Evolutionary conservation across 1,284 basidiomycete genomes (phyloP).

Genomic region (Sanghuangporus sanghuang): DNA sequence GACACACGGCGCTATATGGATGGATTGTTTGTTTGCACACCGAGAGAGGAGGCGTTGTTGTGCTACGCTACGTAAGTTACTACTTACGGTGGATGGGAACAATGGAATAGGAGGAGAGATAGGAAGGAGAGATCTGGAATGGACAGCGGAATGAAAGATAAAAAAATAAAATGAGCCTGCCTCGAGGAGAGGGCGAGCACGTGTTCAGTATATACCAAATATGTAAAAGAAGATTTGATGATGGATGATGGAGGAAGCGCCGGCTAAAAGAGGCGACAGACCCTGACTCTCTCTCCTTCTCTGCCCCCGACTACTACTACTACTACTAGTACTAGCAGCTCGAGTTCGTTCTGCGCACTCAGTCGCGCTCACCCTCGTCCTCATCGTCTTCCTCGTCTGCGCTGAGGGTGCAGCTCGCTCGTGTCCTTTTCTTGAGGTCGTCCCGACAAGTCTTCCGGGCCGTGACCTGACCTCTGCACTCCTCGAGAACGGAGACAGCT

Average conservation of each 20-base stretch:
- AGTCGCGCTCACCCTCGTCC: not conserved
- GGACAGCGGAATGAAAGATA: not conserved
- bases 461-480: too few relatives aligned
- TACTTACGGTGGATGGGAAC: not conserved
- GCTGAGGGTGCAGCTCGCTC: not conserved
- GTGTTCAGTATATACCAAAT: not conserved
- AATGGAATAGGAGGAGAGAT: not conserved
- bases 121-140: not conserved
- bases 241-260: not conserved
- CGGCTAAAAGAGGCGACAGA: not conserved
- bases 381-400: not conserved
- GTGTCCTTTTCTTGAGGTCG: not conserved
- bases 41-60: not conserved
- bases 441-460: not conserved
- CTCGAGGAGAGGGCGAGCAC: not conserved
- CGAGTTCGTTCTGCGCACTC: not conserved
- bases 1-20: not conserved
- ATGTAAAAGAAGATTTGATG: not conserved
- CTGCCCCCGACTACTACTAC: not conserved
- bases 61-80: too few relatives aligned
- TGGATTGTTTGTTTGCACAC: not conserved
- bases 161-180: not conserved
- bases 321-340: too few relatives aligned
- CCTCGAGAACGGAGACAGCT: not conserved
- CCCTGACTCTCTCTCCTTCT: not conserved